These are phyloP conservation scores for Dissophora globulifera DNA, from an alignment of 192 early-diverging fungal genomes.

Conservation along the genomic window DNA sequence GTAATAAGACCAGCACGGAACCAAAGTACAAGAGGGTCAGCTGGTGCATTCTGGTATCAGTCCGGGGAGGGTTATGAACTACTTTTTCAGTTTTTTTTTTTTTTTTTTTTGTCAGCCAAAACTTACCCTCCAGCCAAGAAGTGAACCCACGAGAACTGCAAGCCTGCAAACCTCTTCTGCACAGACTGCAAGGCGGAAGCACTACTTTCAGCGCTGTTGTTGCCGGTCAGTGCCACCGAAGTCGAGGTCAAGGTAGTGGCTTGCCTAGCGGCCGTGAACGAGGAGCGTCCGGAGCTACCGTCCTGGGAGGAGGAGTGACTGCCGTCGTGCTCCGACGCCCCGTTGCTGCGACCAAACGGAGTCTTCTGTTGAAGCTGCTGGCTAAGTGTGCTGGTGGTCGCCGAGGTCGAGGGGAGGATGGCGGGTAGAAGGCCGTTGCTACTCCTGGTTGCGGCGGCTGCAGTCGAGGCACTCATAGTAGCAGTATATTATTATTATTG, in stretches of 20 bases:
- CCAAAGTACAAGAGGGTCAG: not conserved
- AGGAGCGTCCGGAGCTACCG: too few relatives aligned
- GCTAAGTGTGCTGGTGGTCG: conserved; percentile 32
- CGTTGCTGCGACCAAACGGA: not conserved
- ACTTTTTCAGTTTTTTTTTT: too few relatives aligned
- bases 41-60: too few relatives aligned
- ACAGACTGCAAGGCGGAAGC: not conserved
- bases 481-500: not conserved
- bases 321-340: conserved; percentile 5
- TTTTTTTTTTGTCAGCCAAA: too few relatives aligned
- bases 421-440: conserved; percentile 41
- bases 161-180: conserved; percentile 30
- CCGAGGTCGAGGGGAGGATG: conserved; percentile 45
- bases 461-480: conserved; percentile 48
- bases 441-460: conserved; percentile 43
- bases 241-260: not conserved
- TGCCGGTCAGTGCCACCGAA: not conserved
- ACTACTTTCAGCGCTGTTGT: not conserved
- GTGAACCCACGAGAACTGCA: conserved; percentile 62
- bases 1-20: conserved; percentile 1
- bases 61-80: too few relatives aligned
- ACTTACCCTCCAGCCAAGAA: conserved; percentile 76
- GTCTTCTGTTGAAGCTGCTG: conserved; percentile 26
- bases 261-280: too few relatives aligned
- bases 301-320: not conserved